Evolutionary conservation across 805 yeast genomes (phyloP).

Genomic region (Ogataea neopini): DNA sequence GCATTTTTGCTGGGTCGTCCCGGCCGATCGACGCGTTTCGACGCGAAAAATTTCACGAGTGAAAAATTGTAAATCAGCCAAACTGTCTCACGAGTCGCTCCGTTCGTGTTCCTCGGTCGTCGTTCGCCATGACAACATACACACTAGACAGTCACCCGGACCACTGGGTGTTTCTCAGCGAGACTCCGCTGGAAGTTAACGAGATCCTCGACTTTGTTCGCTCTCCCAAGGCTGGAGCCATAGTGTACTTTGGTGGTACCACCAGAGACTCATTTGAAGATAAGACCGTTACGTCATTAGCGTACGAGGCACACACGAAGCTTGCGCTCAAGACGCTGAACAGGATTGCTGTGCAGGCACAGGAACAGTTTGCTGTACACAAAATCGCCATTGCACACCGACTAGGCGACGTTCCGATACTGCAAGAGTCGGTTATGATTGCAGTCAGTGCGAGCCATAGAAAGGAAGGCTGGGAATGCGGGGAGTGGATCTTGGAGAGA

Average conservation of each 20-base stretch:
- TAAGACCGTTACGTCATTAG: slow-evolving; percentile 39
- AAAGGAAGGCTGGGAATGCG: slow-evolving; percentile 49
- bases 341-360: slow-evolving; percentile 38
- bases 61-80: too few species aligned
- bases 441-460: slow-evolving; percentile 48
- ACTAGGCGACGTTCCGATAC: slow-evolving; percentile 48
- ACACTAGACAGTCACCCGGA: not conserved
- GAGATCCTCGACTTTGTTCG: slow-evolving; percentile 41
- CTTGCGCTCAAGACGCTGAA: slow-evolving; percentile 42
- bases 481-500: slow-evolving; percentile 44
- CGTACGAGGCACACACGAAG: slow-evolving; percentile 48
- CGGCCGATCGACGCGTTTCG: too few species aligned
- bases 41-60: too few species aligned
- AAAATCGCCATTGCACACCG: slow-evolving; percentile 45
- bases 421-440: slow-evolving; percentile 47
- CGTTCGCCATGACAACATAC: not conserved
- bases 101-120: too few species aligned
- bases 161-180: slow-evolving; percentile 17
- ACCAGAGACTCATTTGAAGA: slow-evolving; percentile 47
- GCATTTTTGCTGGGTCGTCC: too few species aligned
- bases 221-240: slow-evolving; percentile 47
- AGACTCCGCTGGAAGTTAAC: slow-evolving; percentile 17
- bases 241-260: slow-evolving; percentile 50
- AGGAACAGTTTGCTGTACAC: slow-evolving; percentile 32
- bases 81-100: too few species aligned